Evolutionary conservation across 2,329 filamentous ascomycete species (phyloP).

Genomic region (Raffaelea arxii): DNA sequence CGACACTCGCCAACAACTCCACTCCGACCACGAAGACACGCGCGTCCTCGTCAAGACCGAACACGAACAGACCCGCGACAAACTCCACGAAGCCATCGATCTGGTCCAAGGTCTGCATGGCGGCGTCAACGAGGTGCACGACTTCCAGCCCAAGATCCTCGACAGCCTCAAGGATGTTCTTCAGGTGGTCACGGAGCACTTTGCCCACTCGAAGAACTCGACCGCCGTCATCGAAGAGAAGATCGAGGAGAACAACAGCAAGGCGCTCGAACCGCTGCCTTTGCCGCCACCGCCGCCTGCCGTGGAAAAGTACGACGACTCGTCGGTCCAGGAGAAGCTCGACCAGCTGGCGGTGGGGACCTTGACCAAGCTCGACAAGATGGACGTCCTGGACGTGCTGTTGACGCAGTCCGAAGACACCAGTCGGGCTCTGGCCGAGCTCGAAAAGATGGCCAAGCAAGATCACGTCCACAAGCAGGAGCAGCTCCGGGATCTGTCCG

Average conservation of each 20-base stretch:
- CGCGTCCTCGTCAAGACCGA: too few relatives aligned
- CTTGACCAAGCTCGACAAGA: conserved; percentile 9
- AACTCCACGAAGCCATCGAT: conserved; percentile 64
- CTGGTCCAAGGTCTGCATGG: conserved; percentile 68
- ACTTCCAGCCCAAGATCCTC: conserved; percentile 82
- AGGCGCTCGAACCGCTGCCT: too few relatives aligned
- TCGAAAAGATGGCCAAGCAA: conserved; percentile 15
- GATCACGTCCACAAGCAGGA: conserved; percentile 12
- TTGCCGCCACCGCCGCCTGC: conserved; percentile 43
- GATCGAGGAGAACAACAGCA: conserved; percentile 53
- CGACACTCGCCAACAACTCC: too few relatives aligned
- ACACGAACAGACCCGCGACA: conserved; percentile 75
- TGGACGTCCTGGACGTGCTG: conserved; percentile 4
- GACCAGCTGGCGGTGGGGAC: conserved; percentile 47
- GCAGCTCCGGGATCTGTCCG: conserved; percentile 7
- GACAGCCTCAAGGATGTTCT: conserved; percentile 81
- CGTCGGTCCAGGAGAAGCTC: conserved; percentile 48
- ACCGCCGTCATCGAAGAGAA: conserved; percentile 45
- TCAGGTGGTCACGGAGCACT: conserved; percentile 73
- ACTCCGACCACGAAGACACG: too few relatives aligned
- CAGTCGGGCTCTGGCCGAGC: conserved; percentile 58
- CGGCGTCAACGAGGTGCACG: conserved; percentile 68
- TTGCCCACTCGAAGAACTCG: conserved; percentile 71
- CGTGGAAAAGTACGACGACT: conserved; percentile 57
- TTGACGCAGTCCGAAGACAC: conserved; percentile 57